A percentile compares a stretch with the other conserved stretches of the same genome.
Conservation (phyloP, 2,329 filamentous ascomycete genomes). For the Paramyrothecium sp. region DNA sequence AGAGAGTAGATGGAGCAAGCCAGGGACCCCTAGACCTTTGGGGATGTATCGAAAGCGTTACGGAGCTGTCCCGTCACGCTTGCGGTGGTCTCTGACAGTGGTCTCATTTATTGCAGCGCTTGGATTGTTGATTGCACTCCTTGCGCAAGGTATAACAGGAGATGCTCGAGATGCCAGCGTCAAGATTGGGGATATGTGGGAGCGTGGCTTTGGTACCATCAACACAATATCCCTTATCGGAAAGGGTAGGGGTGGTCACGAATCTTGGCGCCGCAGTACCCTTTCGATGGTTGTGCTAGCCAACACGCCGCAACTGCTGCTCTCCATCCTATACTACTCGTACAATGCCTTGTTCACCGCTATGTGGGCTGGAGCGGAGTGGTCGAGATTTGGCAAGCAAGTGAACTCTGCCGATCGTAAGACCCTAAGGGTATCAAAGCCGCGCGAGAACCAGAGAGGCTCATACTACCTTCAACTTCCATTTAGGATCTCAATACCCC, state of each 20-base stretch:
- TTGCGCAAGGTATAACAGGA: neutral
- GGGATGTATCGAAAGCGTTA: neutral
- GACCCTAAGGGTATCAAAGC: neutral
- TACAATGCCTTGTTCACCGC: neutral
- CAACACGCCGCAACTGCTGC: neutral
- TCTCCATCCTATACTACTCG: neutral
- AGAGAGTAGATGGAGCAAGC: neutral
- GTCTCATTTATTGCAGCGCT: neutral
- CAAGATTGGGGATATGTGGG: neutral
- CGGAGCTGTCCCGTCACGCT: neutral
- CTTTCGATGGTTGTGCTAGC: neutral
- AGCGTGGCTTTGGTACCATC: neutral
- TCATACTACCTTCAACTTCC: neutral
- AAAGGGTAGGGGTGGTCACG: neutral
- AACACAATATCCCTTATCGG: neutral
- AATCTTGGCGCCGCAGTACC: neutral
- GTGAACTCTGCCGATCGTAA: neutral
- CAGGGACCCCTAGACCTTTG: neutral
- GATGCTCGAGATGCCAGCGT: neutral
- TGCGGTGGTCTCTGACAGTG: neutral
- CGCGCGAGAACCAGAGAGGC: neutral
- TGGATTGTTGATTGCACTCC: neutral
- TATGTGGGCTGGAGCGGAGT: neutral
- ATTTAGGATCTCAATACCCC: neutral
- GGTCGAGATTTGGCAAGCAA: neutral